phyloP scores from a whole-genome alignment of 2,329 filamentous ascomycete genomes.

The Drechslerella coelobrocha region DNA sequence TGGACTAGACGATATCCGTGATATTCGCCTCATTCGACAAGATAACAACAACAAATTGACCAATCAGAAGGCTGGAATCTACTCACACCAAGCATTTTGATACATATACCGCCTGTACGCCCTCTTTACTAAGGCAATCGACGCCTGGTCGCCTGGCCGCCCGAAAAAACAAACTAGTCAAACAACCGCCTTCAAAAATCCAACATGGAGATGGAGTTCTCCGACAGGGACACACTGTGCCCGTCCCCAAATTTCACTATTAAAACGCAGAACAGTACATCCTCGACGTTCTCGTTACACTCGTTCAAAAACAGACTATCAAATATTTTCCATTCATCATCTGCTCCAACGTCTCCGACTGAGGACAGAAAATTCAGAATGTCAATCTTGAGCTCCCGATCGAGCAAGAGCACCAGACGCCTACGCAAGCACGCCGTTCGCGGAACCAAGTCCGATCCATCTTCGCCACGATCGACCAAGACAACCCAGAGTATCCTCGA shows the following conservation, averaged over 20 bases:
- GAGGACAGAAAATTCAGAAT: slow-evolving; percentile 46
- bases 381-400: slow-evolving; percentile 40
- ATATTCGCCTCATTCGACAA: slow-evolving; percentile 40
- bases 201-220: slow-evolving; percentile 40
- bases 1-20: slow-evolving; percentile 27
- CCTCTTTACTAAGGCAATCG: slow-evolving; percentile 18
- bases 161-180: slow-evolving; percentile 12
- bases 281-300: slow-evolving; percentile 45
- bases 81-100: slow-evolving; percentile 26
- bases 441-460: slow-evolving; percentile 20
- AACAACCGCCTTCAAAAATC: slow-evolving; percentile 33
- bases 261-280: slow-evolving; percentile 47
- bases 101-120: slow-evolving; percentile 26
- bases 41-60: slow-evolving; percentile 35
- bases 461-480: slow-evolving; percentile 30
- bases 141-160: slow-evolving; percentile 35
- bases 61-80: slow-evolving; percentile 33
- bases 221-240: slow-evolving; percentile 46
- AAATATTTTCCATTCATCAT: slow-evolving; percentile 43
- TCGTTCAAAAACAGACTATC: slow-evolving; percentile 46
- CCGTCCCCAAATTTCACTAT: slow-evolving; percentile 49
- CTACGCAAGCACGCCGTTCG: slow-evolving; percentile 43
- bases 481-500: slow-evolving; percentile 34
- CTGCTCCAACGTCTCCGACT: slow-evolving; percentile 33
- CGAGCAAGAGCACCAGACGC: slow-evolving; percentile 24